Conservation (phyloP, 139 green algal species). For the Chlamydomonas sphaeroides region DNA sequence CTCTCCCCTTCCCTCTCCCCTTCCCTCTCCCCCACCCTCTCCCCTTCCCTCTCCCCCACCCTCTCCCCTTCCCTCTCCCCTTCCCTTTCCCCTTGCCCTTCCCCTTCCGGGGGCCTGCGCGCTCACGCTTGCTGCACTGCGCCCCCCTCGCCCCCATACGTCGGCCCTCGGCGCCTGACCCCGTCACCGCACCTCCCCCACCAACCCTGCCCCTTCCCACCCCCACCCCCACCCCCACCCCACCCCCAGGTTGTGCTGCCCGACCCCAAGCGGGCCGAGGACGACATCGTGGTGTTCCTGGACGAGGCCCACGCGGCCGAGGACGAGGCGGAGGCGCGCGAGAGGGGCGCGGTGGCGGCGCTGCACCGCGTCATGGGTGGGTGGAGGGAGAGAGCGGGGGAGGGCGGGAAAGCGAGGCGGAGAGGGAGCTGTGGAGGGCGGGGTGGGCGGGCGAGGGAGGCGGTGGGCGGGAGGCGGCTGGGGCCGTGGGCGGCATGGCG, state of each 20-base stretch:
- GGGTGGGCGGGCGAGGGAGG: too few relatives aligned
- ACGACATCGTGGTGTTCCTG: conserved; percentile 83
- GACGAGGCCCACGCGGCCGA: conserved; percentile 48
- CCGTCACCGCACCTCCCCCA: too few relatives aligned
- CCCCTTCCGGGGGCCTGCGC: too few relatives aligned
- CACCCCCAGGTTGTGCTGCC: conserved; percentile 76
- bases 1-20: background rate
- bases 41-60: too few relatives aligned
- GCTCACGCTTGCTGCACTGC: too few relatives aligned
- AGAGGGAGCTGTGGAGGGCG: too few relatives aligned
- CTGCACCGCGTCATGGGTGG: conserved; percentile 72
- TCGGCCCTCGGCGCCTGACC: background rate
- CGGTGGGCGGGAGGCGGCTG: background rate
- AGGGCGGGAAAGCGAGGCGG: too few relatives aligned
- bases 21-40: too few relatives aligned
- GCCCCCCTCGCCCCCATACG: too few relatives aligned
- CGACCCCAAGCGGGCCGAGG: conserved; percentile 70
- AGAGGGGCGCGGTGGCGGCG: conserved; percentile 76
- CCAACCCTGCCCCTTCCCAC: background rate
- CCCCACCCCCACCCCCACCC: background rate
- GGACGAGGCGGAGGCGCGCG: conserved; percentile 66
- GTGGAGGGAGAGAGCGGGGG: background rate
- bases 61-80: too few relatives aligned
- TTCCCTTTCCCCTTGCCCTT: too few relatives aligned
- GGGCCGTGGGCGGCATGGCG: too few relatives aligned